Percentiles rank a stretch among this genome's conserved stretches.
Evolutionary conservation across 345 rosid genomes (phyloP).

Genomic region (Pelargonium nanum): DNA sequence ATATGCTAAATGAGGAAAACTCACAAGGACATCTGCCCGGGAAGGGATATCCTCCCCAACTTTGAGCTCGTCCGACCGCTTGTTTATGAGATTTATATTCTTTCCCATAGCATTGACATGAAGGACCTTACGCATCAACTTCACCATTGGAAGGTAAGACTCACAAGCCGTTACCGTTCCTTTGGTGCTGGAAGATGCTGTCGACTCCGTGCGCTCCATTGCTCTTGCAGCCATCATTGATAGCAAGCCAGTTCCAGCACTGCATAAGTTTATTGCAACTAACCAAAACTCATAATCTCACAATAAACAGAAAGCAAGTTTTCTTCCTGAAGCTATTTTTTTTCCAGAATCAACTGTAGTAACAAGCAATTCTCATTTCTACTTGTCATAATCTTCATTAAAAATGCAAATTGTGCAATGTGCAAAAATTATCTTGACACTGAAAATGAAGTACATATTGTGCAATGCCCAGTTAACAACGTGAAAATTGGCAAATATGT

Average conservation of each 20-base stretch:
- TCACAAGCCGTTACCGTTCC: slow-evolving; percentile 76
- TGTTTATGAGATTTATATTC: slow-evolving; percentile 43
- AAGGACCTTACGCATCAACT: slow-evolving; percentile 75
- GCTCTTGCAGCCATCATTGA: slow-evolving; percentile 94
- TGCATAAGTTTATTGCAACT: slow-evolving; percentile 15
- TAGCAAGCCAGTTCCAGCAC: slow-evolving; percentile 92
- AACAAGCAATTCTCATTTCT: neutral
- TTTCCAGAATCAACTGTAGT: neutral
- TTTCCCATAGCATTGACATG: slow-evolving; percentile 57
- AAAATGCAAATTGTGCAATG: neutral
- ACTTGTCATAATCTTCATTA: neutral
- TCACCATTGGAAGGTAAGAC: slow-evolving; percentile 91
- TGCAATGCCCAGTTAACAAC: too few relatives aligned
- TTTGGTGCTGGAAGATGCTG: slow-evolving; percentile 6
- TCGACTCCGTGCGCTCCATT: slow-evolving; percentile 23
- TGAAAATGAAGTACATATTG: neutral
- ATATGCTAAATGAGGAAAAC: slow-evolving; percentile 10
- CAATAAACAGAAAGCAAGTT: neutral
- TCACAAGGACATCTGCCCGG: slow-evolving; percentile 72
- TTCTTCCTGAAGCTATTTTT: neutral
- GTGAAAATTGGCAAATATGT: neutral
- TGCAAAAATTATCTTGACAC: neutral
- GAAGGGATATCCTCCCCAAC: slow-evolving; percentile 60
- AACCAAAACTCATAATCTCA: neutral
- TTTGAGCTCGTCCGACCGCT: slow-evolving; percentile 67